Evolutionary conservation across 345 rosid species (phyloP).

Genomic region (Pugionium cornutum): DNA sequence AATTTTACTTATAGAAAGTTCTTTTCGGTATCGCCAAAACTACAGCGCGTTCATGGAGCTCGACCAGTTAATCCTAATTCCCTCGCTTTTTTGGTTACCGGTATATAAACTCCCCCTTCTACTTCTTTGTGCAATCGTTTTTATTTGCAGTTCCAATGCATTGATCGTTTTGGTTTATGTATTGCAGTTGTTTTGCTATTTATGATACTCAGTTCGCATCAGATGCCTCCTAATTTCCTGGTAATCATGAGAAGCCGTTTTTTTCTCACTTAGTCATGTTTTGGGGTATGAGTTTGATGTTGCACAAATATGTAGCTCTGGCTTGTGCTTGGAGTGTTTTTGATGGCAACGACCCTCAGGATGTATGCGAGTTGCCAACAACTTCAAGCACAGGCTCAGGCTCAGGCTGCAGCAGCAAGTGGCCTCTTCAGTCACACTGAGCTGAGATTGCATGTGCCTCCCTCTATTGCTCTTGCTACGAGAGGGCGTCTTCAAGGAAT

Average conservation of each 20-base stretch:
- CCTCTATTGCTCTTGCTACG: slow-evolving; percentile 82
- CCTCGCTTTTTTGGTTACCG: slow-evolving; percentile 88
- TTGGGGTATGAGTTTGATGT: slow-evolving; percentile 22
- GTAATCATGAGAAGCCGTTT: slow-evolving; percentile 38
- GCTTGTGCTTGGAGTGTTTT: slow-evolving; percentile 89
- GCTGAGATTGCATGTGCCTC: slow-evolving; percentile 85
- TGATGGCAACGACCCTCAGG: slow-evolving; percentile 84
- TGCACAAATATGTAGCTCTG: slow-evolving; percentile 60
- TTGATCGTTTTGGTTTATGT: slow-evolving; percentile 20
- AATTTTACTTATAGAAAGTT: slow-evolving; percentile 19
- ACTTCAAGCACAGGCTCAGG: slow-evolving; percentile 93
- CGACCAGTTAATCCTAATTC: slow-evolving; percentile 86
- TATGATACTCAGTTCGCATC: slow-evolving; percentile 94
- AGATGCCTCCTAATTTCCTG: slow-evolving; percentile 93
- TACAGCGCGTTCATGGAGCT: slow-evolving; percentile 79
- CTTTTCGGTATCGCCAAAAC: neutral
- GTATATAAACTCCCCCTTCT: slow-evolving; percentile 42
- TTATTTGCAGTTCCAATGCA: neutral
- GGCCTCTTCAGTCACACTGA: slow-evolving; percentile 89
- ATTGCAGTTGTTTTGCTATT: slow-evolving; percentile 77
- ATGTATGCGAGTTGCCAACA: slow-evolving; percentile 96
- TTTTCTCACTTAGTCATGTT: neutral
- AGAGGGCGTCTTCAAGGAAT: slow-evolving; percentile 94
- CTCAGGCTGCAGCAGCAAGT: slow-evolving; percentile 85
- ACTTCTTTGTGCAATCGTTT: neutral